Conservation (phyloP, 257 asterid species). For the Striga asiatica region DNA sequence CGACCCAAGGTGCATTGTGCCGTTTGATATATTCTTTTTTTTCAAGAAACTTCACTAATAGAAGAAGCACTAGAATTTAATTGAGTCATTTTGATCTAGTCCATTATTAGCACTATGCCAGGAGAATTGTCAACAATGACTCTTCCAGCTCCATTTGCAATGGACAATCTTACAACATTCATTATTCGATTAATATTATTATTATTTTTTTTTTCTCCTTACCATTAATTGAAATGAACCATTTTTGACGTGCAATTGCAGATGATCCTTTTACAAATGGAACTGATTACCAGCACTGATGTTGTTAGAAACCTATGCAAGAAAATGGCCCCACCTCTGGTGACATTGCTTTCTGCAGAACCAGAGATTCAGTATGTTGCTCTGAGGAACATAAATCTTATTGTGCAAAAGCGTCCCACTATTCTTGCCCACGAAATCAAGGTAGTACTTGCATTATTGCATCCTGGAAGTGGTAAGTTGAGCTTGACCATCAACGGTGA, state of each 20-base stretch:
- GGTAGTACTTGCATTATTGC: slow-evolving; percentile 29
- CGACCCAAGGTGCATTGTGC: no score
- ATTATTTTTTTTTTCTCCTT: slow-evolving; percentile 8
- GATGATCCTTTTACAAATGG: slow-evolving; percentile 99
- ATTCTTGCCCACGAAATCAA: slow-evolving; percentile 97
- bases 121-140: no score
- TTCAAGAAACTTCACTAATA: no score
- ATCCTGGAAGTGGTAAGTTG: slow-evolving; percentile 4
- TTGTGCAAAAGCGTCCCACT: slow-evolving; percentile 92
- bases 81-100: no score
- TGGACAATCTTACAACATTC: no score
- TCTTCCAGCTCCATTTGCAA: no score
- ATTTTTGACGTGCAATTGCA: slow-evolving; percentile 31
- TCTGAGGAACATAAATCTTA: slow-evolving; percentile 85
- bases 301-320: slow-evolving; percentile 95
- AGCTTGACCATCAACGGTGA: slow-evolving; percentile 2
- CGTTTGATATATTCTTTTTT: no score
- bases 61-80: no score
- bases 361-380: slow-evolving; percentile 97
- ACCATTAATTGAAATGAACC: background rate
- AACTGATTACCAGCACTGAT: slow-evolving; percentile 93
- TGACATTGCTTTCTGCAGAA: slow-evolving; percentile 93
- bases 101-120: no score
- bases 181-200: background rate
- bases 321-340: slow-evolving; percentile 99